Evolutionary conservation across 116 monocot species (phyloP).

Genomic region (Thalassia testudinum): DNA sequence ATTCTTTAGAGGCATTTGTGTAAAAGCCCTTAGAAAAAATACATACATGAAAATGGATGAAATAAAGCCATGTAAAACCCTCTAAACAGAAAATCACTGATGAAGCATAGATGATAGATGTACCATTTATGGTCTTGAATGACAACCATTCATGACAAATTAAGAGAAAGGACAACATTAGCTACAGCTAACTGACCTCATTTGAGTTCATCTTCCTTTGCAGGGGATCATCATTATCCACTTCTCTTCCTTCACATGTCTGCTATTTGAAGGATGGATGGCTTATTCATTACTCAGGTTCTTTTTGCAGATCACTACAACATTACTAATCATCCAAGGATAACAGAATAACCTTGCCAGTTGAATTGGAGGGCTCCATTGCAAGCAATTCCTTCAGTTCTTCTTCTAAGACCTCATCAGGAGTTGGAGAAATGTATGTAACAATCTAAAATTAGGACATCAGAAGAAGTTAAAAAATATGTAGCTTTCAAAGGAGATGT

Average conservation of each 20-base stretch:
- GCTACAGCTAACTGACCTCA: no score
- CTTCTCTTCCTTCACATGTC: neutral
- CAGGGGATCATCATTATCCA: neutral
- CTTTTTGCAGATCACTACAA: neutral
- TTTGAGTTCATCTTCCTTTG: neutral
- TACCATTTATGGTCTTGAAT: no score
- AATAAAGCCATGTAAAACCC: no score
- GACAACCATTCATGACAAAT: no score
- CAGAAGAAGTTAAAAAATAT: neutral
- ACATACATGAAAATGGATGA: no score
- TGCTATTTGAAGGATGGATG: neutral
- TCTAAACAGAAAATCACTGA: no score
- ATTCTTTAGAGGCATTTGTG: no score
- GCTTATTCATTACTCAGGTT: neutral
- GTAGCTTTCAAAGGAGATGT: neutral
- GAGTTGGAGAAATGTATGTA: neutral
- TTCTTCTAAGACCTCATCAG: neutral
- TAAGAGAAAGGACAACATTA: no score
- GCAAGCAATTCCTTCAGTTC: neutral
- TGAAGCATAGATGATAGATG: no score
- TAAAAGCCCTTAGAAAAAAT: no score
- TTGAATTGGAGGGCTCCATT: neutral
- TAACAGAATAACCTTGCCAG: no score
- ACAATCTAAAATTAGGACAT: neutral
- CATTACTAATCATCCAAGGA: neutral